Evolutionary conservation across 208 protist species (phyloP).

Genomic region (Trypanosoma melophagium): DNA sequence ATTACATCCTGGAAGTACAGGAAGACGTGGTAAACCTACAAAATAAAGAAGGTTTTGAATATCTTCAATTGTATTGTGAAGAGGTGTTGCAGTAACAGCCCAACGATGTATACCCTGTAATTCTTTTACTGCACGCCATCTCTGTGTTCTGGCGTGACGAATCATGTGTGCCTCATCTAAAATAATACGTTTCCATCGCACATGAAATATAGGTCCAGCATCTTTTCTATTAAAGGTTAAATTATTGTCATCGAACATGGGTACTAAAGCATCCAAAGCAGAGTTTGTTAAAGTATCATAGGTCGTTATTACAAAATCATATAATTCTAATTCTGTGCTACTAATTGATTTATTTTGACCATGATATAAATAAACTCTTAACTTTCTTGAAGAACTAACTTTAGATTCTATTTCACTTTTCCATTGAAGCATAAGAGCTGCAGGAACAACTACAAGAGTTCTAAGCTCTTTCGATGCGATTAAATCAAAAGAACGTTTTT

Average conservation of each 20-base stretch:
- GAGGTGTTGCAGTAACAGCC: conserved; percentile 93
- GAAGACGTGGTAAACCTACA: conserved; percentile 71
- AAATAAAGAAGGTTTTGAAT: conserved; percentile 91
- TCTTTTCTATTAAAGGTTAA: conserved; percentile 60
- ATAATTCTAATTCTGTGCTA: conserved; percentile 75
- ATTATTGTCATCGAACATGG: conserved; percentile 56
- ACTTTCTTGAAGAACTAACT: conserved; percentile 45
- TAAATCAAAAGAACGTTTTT: conserved; percentile 66
- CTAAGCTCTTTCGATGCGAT: conserved; percentile 86
- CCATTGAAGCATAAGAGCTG: conserved; percentile 91
- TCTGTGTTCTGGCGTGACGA: conserved; percentile 81
- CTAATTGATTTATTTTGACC: conserved; percentile 70
- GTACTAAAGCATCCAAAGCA: conserved; percentile 55
- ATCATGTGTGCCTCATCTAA: conserved; percentile 95
- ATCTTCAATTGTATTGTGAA: conserved; percentile 93
- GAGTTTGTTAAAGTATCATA: conserved; percentile 89
- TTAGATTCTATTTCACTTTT: conserved; percentile 87
- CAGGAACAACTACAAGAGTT: conserved; percentile 93
- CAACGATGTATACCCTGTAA: conserved; percentile 84
- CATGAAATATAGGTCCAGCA: conserved; percentile 80
- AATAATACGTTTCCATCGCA: conserved; percentile 93
- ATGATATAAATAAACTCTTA: conserved; percentile 83
- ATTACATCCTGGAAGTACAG: conserved; percentile 67
- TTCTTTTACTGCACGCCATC: conserved; percentile 80
- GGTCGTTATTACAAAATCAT: conserved; percentile 93